Base-by-base conservation (phyloP, 2,329 filamentous ascomycete genomes). In the Ophiocordyceps camponoti-saundersi region DNA sequence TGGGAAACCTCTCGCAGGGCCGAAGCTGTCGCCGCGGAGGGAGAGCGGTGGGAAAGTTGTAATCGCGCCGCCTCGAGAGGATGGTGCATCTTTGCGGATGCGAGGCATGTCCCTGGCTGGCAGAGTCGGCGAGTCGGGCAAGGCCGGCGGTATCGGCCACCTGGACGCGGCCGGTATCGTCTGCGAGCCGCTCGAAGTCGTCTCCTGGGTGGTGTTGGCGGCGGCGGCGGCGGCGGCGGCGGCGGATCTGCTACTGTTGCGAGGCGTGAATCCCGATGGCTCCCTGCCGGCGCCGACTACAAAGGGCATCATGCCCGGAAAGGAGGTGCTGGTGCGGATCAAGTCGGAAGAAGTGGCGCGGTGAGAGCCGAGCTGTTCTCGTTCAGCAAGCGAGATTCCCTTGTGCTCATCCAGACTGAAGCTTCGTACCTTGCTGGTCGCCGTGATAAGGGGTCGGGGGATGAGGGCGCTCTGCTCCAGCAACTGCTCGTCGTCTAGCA, bases 41-140 rank as follows among this genome's bases (percentile, higher is more conserved):
- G 36, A 7, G 36, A 8, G n/a, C 36, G 20, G 36, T 4, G 36
- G 36, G n/a, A 20, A 20, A 10, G 36, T 20, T 20, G 36, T n/a
- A n/a, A n/a, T n/a, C n/a, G n/a, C n/a, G 18, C 10, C 2, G n/a
- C 36, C 7, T 6, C 23, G 26, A 44, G 42, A 30, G 10, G 21
- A 4, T 30, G 22, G 2, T 15, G 13, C 10, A 2, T 3, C 16
- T 3, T 16, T n/a, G 23, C 23, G 13, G 10, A 44, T 23, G 15
- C 4, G 5, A 23, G 23, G 23, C 22, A 44, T 29, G 10, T 44
- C 30, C 30, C 20, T 36, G 30, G 22, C 15, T 4, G 48, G 48
- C 20, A 49, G 22, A 2, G 48, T 47, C 13, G 48, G 48, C 15
- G 48, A 49, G 39, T 49, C 48, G 2, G 48, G 45, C 10, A 46